phyloP scores from a whole-genome alignment of 2,329 filamentous ascomycete genomes.

The Cadophora luteo-olivacea region DNA sequence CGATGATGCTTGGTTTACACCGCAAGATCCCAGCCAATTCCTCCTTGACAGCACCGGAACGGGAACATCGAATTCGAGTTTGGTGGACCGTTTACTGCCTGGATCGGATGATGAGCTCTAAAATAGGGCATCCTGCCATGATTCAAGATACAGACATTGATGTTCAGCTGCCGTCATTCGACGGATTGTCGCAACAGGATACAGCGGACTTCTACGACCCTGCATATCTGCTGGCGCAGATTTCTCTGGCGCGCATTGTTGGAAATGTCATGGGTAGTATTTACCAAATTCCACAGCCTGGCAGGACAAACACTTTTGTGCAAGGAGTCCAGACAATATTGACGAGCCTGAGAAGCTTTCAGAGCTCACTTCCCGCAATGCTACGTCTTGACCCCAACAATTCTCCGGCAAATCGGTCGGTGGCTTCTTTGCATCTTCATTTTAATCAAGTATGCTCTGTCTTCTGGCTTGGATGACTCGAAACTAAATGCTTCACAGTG shows the following conservation, averaged over 20 bases:
- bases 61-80: constrained; percentile 50
- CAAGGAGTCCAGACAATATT: constrained; percentile 49
- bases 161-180: constrained; percentile 47
- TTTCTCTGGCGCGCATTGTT: constrained; percentile 48
- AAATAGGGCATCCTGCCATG: constrained; percentile 55
- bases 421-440: constrained; percentile 45
- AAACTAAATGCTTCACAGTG: constrained; percentile 33
- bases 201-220: constrained; percentile 48
- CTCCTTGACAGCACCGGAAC: constrained; percentile 43
- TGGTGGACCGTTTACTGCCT: constrained; percentile 54
- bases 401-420: constrained; percentile 35
- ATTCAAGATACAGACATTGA: constrained; percentile 56
- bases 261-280: constrained; percentile 39
- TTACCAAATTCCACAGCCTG: constrained; percentile 24
- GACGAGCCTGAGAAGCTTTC: constrained; percentile 48
- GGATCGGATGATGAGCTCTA: constrained; percentile 56
- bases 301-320: constrained; percentile 40
- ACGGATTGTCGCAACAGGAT: constrained; percentile 43
- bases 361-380: constrained; percentile 46
- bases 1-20: constrained; percentile 52
- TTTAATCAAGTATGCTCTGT: constrained; percentile 43
- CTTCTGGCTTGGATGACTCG: not conserved
- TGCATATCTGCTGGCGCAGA: constrained; percentile 47
- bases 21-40: constrained; percentile 48
- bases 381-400: constrained; percentile 44